A percentile compares a stretch with the other conserved stretches of the same genome.
Evolutionary conservation across 202 grass and related monocot genomes (phyloP).

Genomic region (Schoenoplectus tabernaemontani): DNA sequence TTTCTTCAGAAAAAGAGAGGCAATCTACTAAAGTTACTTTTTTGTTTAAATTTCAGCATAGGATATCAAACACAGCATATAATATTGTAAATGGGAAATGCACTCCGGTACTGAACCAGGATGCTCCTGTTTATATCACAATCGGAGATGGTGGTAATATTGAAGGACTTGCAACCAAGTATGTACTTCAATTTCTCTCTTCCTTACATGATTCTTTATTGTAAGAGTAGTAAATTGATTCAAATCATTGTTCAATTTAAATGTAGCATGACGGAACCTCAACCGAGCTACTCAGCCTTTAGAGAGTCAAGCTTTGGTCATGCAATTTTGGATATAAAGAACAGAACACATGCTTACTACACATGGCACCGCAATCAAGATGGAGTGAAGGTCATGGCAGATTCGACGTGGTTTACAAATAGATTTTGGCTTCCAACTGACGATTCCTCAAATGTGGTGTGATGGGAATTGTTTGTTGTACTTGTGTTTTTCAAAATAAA

Average conservation of each 20-base stretch:
- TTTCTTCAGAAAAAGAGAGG: neutral
- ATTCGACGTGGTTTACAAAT: conserved; percentile 80
- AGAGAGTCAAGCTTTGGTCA: conserved; percentile 91
- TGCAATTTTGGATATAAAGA: conserved; percentile 86
- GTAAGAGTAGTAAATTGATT: neutral
- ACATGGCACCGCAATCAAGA: conserved; percentile 87
- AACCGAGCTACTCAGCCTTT: conserved; percentile 83
- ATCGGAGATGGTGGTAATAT: conserved; percentile 79
- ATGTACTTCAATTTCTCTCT: conserved; percentile 1
- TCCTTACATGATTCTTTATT: neutral
- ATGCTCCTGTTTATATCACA: conserved; percentile 62
- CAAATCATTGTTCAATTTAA: neutral
- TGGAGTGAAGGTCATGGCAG: conserved; percentile 43
- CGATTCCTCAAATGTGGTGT: conserved; percentile 30
- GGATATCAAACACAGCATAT: conserved; percentile 60
- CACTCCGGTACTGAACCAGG: conserved; percentile 37
- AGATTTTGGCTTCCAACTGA: conserved; percentile 51
- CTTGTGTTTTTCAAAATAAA: conserved; percentile 14
- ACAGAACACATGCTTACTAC: conserved; percentile 81
- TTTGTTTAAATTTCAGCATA: conserved; percentile 40
- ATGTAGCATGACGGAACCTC: conserved; percentile 68
- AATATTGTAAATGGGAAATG: conserved; percentile 60
- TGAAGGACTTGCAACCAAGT: conserved; percentile 71
- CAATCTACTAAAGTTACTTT: neutral
- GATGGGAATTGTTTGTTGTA: neutral